Conservation (phyloP, 441 rosid genomes). For the Euphorbia celastroides region DNA sequence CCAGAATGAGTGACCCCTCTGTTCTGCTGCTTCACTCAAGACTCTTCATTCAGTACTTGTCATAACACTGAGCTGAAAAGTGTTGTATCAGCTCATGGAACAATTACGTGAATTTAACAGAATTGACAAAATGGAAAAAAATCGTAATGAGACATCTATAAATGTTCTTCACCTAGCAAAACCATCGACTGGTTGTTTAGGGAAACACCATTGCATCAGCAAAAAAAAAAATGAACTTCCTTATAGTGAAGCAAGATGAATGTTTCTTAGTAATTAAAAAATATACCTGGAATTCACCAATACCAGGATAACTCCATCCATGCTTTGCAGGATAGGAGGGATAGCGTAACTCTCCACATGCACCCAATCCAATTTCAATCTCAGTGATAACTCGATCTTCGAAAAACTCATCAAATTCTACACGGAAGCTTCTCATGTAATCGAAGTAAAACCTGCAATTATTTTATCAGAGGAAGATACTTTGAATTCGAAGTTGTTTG, state of each 20-base stretch:
- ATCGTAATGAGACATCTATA: background rate
- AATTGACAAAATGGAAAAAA: background rate
- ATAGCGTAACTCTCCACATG: conserved; percentile 90
- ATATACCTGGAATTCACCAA: conserved; percentile 93
- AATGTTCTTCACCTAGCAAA: background rate
- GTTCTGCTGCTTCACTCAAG: conserved; percentile 80
- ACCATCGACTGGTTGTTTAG: conserved; percentile 5
- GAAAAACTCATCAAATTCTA: conserved; percentile 76
- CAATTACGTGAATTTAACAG: background rate
- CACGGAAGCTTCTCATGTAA: conserved; percentile 94
- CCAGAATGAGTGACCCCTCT: conserved; percentile 78
- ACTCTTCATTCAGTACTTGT: conserved; percentile 75
- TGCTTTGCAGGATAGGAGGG: conserved; percentile 97
- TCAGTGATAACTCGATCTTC: conserved; percentile 65
- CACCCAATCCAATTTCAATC: conserved; percentile 94
- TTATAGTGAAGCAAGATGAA: background rate
- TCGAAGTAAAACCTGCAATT: conserved; percentile 89
- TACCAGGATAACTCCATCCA: conserved; percentile 96
- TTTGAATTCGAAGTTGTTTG: conserved; percentile 2
- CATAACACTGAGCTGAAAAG: conserved; percentile 72
- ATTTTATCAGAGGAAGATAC: background rate
- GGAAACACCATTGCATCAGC: background rate
- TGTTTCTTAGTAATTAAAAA: conserved; percentile 11
- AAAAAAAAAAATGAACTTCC: background rate
- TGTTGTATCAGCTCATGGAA: conserved; percentile 24